A percentile compares a stretch with the other conserved stretches of the same genome.
Evolutionary conservation across 2,329 filamentous ascomycete species (phyloP).

Genomic region (Cordyceps fumosorosea): DNA sequence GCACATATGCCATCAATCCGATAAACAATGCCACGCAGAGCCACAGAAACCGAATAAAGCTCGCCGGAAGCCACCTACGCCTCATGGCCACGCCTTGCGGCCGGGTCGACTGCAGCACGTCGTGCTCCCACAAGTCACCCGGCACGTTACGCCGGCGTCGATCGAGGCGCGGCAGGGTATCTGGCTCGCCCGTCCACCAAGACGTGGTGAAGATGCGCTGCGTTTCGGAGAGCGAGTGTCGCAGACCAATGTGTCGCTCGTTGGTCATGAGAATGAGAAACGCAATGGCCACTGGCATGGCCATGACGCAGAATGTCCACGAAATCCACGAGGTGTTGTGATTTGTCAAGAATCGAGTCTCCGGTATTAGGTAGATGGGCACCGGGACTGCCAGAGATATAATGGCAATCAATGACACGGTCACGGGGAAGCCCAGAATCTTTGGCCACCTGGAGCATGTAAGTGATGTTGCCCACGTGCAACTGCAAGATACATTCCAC

Average conservation of each 20-base stretch:
- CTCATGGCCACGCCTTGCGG: constrained; percentile 35
- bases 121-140: constrained; percentile 32
- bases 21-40: constrained; percentile 59
- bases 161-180: constrained; percentile 38
- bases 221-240: constrained; percentile 57
- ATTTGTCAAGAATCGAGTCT: constrained; percentile 45
- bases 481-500: neutral
- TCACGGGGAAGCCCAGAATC: constrained; percentile 57
- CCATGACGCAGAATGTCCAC: constrained; percentile 66
- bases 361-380: constrained; percentile 50
- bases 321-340: constrained; percentile 65
- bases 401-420: constrained; percentile 53
- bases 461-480: neutral
- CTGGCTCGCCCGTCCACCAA: constrained; percentile 57
- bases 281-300: constrained; percentile 59
- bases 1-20: constrained; percentile 57
- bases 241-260: constrained; percentile 55
- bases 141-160: constrained; percentile 33
- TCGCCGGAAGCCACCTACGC: constrained; percentile 54
- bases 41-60: constrained; percentile 64
- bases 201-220: constrained; percentile 61
- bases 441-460: constrained; percentile 47
- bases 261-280: constrained; percentile 57
- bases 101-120: constrained; percentile 23
- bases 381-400: constrained; percentile 55